Evolutionary conservation across 169 alveolate species (phyloP), one percentile per base, ranked within the genome.

Genomic region (Theileria annulata): DNA sequence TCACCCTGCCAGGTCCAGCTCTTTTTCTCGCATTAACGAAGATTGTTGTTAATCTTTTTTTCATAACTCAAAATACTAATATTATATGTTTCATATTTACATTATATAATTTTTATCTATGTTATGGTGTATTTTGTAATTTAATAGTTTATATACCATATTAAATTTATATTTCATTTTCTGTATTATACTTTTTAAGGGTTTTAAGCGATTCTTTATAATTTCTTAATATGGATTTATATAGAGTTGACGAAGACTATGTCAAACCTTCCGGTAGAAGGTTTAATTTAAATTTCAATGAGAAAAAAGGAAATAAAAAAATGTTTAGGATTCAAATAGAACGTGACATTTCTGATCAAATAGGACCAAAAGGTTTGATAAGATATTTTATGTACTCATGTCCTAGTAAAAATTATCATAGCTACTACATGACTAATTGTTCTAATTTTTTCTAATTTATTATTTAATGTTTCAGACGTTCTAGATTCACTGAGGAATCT

Each of bases 1-100:
- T 37, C 72, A 51, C 3, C 63, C 68, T 3, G 58, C 19, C 13
- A 64, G 47, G 6, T 3, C 48, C 12, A 48, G 60, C 37, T n/a
- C 80, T 9, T 23, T 54, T 25, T 27, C 37, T 35, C 63, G 47
- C 31, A 59, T 71, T 56, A 19, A 42, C 13, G 87, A 68, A 23
- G 87, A 80, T 51, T 80, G 87, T 48, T 80, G 87, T 80, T 71
- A 62, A 62, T 56, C 66, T 56, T 56, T 56, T 56, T 42, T n/a
- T 58, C 17, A 35, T 64, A 17, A 10, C 17, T 25, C 37, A 47
- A 25, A 19, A 10, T 8, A 42, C 13, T 42, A 10, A 8, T 10
- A 42, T 42, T 8, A 42, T 42, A 42, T 42, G 6, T 42, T 42
- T 42, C 13, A 42, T 42, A 2, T 42, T 12, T 42, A 35, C 8